These are phyloP conservation scores for Tolypocladium album DNA, from an alignment of 2,329 filamentous ascomycete species.

Conservation along the genomic window DNA sequence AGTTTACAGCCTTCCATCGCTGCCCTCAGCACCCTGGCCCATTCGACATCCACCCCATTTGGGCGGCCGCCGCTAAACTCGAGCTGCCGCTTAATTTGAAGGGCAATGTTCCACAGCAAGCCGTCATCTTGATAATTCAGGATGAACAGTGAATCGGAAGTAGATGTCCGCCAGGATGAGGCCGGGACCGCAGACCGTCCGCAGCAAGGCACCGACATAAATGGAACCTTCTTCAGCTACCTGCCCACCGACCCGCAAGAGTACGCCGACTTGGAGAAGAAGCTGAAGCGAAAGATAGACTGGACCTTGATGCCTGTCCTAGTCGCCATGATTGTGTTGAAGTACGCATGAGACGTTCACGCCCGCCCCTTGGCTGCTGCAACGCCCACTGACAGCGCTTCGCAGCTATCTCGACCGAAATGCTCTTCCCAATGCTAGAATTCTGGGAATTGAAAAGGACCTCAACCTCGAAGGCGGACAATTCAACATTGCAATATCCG, in stretches of 20 bases:
- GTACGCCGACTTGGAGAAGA: not conserved
- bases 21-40: not conserved
- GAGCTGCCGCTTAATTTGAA: not conserved
- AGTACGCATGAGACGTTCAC: not conserved
- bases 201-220: not conserved
- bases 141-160: not conserved
- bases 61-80: too few species aligned
- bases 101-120: not conserved
- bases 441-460: not conserved
- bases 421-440: not conserved
- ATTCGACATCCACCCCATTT: not conserved
- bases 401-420: not conserved
- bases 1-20: not conserved
- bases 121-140: not conserved
- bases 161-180: not conserved
- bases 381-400: not conserved
- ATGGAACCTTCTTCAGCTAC: not conserved
- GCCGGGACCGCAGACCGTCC: not conserved
- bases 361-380: too few species aligned
- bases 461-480: not conserved
- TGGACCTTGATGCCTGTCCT: not conserved
- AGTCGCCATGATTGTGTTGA: not conserved
- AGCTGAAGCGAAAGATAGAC: not conserved
- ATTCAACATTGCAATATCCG: conserved; percentile 15
- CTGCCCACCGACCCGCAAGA: not conserved